phyloP scores from a whole-genome alignment of 352 stramenopile species.

The Globisporangium ultimum region DNA sequence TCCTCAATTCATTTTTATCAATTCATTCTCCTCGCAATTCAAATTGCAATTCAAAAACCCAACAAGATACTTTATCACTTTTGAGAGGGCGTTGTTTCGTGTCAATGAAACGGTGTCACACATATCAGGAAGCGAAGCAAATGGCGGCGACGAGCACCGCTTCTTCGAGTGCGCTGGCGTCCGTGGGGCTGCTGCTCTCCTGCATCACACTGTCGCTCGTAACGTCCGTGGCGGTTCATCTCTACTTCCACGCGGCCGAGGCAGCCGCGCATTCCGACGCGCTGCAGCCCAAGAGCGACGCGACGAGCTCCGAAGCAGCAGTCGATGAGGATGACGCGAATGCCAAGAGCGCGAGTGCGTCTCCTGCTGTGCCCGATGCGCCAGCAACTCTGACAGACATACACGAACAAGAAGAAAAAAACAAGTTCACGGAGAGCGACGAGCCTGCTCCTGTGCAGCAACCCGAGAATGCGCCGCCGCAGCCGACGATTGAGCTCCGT shows the following conservation, averaged over 20 bases:
- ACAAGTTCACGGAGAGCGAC: background rate
- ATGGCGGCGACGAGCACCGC: background rate
- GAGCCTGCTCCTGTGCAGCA: background rate
- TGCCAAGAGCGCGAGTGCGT: background rate
- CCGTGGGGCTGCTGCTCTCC: slow-evolving; percentile 36
- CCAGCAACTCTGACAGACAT: background rate
- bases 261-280: background rate
- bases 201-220: slow-evolving; percentile 33
- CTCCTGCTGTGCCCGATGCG: background rate
- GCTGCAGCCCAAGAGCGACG: background rate
- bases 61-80: slow-evolving; percentile 14
- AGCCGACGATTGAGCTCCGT: slow-evolving; percentile 26
- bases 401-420: background rate
- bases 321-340: background rate
- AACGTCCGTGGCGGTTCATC: slow-evolving; percentile 34
- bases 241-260: slow-evolving; percentile 24
- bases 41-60: background rate
- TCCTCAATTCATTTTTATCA: background rate
- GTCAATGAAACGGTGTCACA: slow-evolving; percentile 2
- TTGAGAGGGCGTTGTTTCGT: background rate
- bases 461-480: background rate
- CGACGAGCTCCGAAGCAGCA: background rate
- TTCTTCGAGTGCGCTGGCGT: slow-evolving; percentile 8
- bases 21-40: slow-evolving; percentile 6
- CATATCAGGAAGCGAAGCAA: background rate